Evolutionary conservation across 2,329 filamentous ascomycete species (phyloP), one percentile per base, ranked within the genome.

Genomic region (Aspergillus terreus): DNA sequence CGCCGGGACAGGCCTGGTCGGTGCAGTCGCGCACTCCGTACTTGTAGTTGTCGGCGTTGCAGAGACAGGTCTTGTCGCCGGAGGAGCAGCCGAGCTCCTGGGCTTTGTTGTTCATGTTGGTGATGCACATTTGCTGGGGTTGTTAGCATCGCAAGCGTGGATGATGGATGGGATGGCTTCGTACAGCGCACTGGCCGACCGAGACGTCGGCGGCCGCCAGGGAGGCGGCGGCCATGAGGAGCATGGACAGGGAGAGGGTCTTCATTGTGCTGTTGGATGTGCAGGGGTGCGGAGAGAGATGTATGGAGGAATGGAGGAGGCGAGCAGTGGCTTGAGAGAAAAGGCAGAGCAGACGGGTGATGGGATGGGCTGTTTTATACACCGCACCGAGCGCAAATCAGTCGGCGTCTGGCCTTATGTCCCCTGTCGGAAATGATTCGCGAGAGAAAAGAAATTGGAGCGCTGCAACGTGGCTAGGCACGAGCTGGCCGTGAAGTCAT

Each of bases 11-110:
- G 32, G 74, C 71, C 60, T 76, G 54, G 14, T 57, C 43, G 38
- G 72, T 72, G 67, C 76, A 78, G 63, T 78, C 76, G 35, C 69
- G 73, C 44, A 78, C 66, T 51, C 76, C 76, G 53, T 64, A 71
- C 27, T 59, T 51, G 60, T 77, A 77, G 67, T 78, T 55, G 19
- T 56, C 30, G 48, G 62, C 70, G 33, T 58, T 63, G 67, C 75
- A 77, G 40, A 74, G 65, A 58, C 76, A 78, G 25, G 49, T 47
- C 41, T 66, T 42, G 54, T 78, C 71, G 42, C 57, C 60, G 23
- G 56, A 36, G 21, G 58, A 56, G 63, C 76, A 78, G 45, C 72
- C 71, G n/a, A 78, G 61, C 4, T 66, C 58, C 3, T 52, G 30
- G 41, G 72, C 72, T 60, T 69, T 65, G 48, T 54, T 62, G 53